These are phyloP conservation scores for Zarea fungicola DNA, from an alignment of 2,329 filamentous ascomycete genomes.

Conservation along the genomic window DNA sequence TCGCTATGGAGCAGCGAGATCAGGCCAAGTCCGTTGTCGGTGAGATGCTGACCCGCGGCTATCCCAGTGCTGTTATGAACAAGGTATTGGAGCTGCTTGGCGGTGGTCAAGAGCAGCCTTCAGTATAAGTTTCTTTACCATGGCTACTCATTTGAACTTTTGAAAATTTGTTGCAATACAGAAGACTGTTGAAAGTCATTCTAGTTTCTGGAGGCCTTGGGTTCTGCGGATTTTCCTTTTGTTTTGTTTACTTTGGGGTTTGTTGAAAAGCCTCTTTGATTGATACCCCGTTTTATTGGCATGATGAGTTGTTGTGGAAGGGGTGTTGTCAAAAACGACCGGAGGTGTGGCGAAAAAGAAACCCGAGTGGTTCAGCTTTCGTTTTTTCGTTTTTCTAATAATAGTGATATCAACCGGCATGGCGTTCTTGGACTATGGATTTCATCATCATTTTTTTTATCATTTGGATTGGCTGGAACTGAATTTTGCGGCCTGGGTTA, in stretches of 20 bases:
- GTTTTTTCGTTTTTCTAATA: conserved; percentile 5
- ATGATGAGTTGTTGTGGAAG: conserved; percentile 1
- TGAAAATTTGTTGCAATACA: conserved; percentile 3
- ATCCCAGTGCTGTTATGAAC: conserved; percentile 84
- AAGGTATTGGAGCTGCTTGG: conserved; percentile 90
- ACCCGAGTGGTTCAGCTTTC: conserved; percentile 9
- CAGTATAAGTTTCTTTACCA: conserved; percentile 7
- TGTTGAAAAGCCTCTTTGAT: conserved; percentile 19
- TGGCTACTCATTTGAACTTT: neutral
- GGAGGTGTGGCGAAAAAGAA: conserved; percentile 4
- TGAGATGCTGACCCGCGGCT: conserved; percentile 87
- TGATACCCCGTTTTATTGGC: conserved; percentile 25
- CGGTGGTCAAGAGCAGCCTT: conserved; percentile 39
- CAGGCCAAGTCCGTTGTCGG: conserved; percentile 73
- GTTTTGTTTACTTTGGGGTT: conserved; percentile 18
- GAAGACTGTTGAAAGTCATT: conserved; percentile 2
- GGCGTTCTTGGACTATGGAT: conserved; percentile 12
- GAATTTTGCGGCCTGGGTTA: conserved; percentile 9
- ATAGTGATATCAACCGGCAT: conserved; percentile 12
- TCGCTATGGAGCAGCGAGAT: conserved; percentile 74
- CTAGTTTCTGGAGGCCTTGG: neutral
- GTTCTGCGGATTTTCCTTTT: conserved; percentile 16
- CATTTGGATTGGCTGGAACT: neutral
- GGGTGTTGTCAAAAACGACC: conserved; percentile 13
- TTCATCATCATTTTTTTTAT: conserved; percentile 12